Evolutionary conservation across 192 early-diverging fungal species (phyloP).

Genomic region (Podila horticola): DNA sequence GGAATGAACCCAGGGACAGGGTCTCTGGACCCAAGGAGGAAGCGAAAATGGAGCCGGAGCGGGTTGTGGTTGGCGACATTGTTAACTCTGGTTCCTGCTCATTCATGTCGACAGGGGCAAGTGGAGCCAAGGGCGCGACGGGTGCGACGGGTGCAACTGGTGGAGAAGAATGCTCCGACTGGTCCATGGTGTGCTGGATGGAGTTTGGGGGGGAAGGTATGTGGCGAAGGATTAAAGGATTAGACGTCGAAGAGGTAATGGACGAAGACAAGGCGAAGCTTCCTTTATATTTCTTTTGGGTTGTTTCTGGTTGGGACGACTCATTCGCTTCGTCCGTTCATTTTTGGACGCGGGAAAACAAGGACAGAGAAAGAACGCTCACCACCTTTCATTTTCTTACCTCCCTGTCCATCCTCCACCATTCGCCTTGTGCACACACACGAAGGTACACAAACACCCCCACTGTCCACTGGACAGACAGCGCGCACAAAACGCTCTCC

Average conservation of each 20-base stretch:
- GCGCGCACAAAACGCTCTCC: too few species aligned
- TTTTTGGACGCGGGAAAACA: too few species aligned
- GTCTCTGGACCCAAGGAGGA: neutral
- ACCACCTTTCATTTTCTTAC: too few species aligned
- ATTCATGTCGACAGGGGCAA: neutral
- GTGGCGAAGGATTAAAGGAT: neutral
- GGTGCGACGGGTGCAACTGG: neutral
- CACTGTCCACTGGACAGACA: too few species aligned
- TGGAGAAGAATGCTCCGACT: neutral
- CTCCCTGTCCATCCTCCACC: too few species aligned
- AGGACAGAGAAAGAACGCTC: too few species aligned
- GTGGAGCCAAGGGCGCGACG: neutral
- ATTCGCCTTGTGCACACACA: too few species aligned
- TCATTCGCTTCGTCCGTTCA: too few species aligned
- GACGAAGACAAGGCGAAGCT: too few species aligned
- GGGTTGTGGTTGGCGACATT: conserved; percentile 1
- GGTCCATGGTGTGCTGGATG: conserved; percentile 1
- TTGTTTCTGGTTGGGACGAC: too few species aligned
- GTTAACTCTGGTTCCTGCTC: neutral
- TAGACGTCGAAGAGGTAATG: neutral
- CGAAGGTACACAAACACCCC: too few species aligned
- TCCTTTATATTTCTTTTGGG: too few species aligned
- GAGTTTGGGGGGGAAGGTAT: neutral
- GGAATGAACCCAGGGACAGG: neutral
- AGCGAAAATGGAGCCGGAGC: neutral